phyloP scores from a whole-genome alignment of 106 monocot species.

The Alisma plantagoaquatica region DNA sequence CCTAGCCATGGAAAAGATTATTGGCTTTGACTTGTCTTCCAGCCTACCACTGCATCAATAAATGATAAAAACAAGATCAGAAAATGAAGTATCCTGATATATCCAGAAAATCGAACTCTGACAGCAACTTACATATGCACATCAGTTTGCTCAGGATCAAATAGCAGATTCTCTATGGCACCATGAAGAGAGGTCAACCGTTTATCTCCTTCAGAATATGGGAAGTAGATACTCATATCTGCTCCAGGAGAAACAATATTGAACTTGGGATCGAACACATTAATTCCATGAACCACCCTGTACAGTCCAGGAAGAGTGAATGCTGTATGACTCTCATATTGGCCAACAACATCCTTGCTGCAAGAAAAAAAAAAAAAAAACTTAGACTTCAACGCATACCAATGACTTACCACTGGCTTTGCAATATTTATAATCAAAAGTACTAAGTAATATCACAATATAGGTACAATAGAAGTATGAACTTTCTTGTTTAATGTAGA shows the following conservation, averaged over 20 bases:
- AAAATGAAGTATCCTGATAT: not conserved
- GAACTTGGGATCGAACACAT: slow-evolving; percentile 97
- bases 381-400: too few relatives aligned
- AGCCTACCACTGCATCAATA: slow-evolving; percentile 53
- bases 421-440: too few relatives aligned
- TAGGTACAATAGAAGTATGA: too few relatives aligned
- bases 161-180: slow-evolving; percentile 70
- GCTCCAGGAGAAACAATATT: slow-evolving; percentile 98
- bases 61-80: not conserved
- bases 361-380: slow-evolving; percentile 19
- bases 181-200: slow-evolving; percentile 86
- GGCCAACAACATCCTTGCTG: slow-evolving; percentile 94
- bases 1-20: slow-evolving; percentile 98
- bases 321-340: slow-evolving; percentile 88
- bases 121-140: slow-evolving; percentile 66
- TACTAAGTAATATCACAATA: too few relatives aligned
- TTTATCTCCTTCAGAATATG: slow-evolving; percentile 56
- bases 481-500: too few relatives aligned
- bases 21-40: slow-evolving; percentile 77
- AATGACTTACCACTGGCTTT: too few relatives aligned
- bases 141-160: slow-evolving; percentile 58
- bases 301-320: slow-evolving; percentile 91
- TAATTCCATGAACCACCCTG: slow-evolving; percentile 84
- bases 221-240: slow-evolving; percentile 79
- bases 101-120: not conserved